Evolutionary conservation across 2,329 filamentous ascomycete genomes (phyloP), one percentile per base, ranked within the genome.

Genomic region (Alternaria consortialis): DNA sequence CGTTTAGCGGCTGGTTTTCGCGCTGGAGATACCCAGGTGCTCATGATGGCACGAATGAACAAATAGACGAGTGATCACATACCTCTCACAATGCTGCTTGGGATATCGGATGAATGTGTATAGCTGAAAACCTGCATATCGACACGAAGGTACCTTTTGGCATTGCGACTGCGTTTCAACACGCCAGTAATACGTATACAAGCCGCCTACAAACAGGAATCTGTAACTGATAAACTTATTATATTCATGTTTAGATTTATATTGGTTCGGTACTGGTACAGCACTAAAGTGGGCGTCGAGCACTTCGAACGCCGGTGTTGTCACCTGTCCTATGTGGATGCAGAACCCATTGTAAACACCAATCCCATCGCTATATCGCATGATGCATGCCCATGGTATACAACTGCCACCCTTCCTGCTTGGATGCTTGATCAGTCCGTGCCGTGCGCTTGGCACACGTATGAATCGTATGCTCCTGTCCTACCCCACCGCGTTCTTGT

Each of bases 241-340:
- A 52, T 11, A 36, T 37, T 40, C 39, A 52, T 11, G 27, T 37
- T 27, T 37, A 37, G 8, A 17, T 36, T 37, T 37, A 37, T 12
- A 34, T 2, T 13, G 1, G 15, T 27, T 17, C 15, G 32, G 46
- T 50, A 50, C 32, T 37, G 32, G 34, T 37, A 36, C 46, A 51
- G 39, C 46, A 44, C 37, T 54, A 47, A 46, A 27, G 23, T 20
- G 1, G 37, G 54, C 36, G 54, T 66, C 66, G 66, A 69, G 66
- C 66, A 63, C 66, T 69, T 69, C 66, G 66, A 67, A 62, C 55
- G 56, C 61, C 64, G 48, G 32, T 47, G 37, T 37, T 37, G 36
- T 46, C 53, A 34, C 36, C 48, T 36, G 12, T 40, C 37, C 37
- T 37, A 31, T 40, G 20, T 53, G 7, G 17, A 17, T 46, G 34